Base-by-base conservation (phyloP, 768 basidiomycete genomes). In the Panellus pusillus region DNA sequence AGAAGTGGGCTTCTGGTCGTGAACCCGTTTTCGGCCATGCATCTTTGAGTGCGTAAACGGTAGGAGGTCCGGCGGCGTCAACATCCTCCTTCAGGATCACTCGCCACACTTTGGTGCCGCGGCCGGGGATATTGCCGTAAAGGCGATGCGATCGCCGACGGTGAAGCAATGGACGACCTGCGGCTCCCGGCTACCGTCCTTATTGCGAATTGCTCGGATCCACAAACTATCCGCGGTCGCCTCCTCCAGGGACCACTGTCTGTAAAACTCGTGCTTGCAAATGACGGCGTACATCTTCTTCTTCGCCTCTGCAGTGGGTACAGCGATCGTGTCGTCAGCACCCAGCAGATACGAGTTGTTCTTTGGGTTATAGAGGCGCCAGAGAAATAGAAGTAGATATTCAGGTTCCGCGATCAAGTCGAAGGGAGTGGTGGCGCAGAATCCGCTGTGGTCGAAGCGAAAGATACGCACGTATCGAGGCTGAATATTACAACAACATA, bases 11-110 rank as follows among this genome's bases (percentile, higher is more conserved):
- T 35, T 52, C 51, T 9, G 44, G 43, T 35, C 51, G 51, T 40
- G 36, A 43, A 20, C 43, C 15, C 2, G 14, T 19, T 19, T 45
- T 13, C 27, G 28, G 12, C 51, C 51, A 52, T 4, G 44, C 28
- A 19, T 52, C 51, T 28, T 52, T 52, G 13, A 52, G 24, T 9
- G 51, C 51, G 38, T 52, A 52, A n/a, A 52, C 36, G 12, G 15
- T 44, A 9, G 27, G 44, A 14, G 32, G 32, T 35, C 32, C 44
- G 8, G 24, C 27, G 6, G 19, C 9, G 19, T 24, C 28, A 5
- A 27, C 12, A 11, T 44, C 24, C 24, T 5, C 20, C 11, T n/a
- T n/a, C n/a, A 46, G 13, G 20, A 52, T 15, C 24, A 52, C 51
- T 11, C 51, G 51, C 17, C 45, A 41, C 15, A 52, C 51, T 17